phyloP scores from a whole-genome alignment of 73 alveolate species.

The Paramecium primaurelia region DNA sequence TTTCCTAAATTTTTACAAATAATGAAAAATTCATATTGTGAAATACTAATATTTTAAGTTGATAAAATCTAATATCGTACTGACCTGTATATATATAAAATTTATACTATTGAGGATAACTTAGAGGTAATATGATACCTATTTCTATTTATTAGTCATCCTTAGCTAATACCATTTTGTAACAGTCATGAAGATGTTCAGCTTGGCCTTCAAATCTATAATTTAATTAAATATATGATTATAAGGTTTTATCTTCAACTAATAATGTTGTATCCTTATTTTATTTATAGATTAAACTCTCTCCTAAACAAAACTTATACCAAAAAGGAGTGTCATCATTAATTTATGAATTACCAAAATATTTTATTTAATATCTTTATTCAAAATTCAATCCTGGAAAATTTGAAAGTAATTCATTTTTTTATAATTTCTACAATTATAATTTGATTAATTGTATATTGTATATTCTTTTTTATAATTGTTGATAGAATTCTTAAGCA shows the following conservation, averaged over 20 bases:
- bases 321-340: conserved; percentile 26
- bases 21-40: neutral
- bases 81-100: neutral
- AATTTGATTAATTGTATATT: conserved; percentile 4
- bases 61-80: neutral
- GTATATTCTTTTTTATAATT: neutral
- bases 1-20: neutral
- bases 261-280: neutral
- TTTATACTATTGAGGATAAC: conserved; percentile 32
- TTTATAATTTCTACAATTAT: neutral
- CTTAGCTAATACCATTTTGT: neutral
- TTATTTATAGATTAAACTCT: neutral
- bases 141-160: neutral
- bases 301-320: conserved; percentile 27
- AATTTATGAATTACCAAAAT: conserved; percentile 7
- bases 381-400: conserved; percentile 20
- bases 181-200: conserved; percentile 35
- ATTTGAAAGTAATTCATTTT: neutral
- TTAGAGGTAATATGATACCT: conserved; percentile 3
- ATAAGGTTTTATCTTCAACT: conserved; percentile 16
- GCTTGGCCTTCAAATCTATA: neutral
- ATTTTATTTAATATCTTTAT: neutral
- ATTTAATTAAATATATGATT: neutral
- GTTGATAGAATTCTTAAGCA: neutral
- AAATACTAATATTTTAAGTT: neutral